Conservation (phyloP, 805 yeast species). For the Myxozyma vanderwaltii region DNA sequence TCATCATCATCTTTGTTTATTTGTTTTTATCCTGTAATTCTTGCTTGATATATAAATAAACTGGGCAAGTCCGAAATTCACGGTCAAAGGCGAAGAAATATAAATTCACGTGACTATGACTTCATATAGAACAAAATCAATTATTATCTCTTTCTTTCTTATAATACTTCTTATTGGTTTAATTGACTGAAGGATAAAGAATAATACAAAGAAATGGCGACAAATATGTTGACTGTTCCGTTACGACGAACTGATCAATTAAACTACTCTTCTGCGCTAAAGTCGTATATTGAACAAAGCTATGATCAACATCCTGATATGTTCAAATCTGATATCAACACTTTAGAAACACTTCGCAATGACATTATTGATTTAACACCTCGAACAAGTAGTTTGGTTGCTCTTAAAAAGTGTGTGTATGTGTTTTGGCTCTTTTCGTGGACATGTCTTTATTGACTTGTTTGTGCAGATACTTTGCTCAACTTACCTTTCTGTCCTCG, state of each 20-base stretch:
- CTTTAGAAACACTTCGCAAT: slow-evolving; percentile 51
- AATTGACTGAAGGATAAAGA: neutral
- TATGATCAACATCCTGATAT: slow-evolving; percentile 44
- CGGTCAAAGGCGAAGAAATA: too few relatives aligned
- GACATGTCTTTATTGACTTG: slow-evolving; percentile 25
- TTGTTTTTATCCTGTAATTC: too few relatives aligned
- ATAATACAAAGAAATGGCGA: neutral
- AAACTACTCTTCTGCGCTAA: slow-evolving; percentile 42
- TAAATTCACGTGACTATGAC: too few relatives aligned
- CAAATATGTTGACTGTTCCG: slow-evolving; percentile 48
- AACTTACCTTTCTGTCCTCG: slow-evolving; percentile 48
- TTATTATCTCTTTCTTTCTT: too few relatives aligned
- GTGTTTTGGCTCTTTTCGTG: neutral
- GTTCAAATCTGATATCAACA: slow-evolving; percentile 43
- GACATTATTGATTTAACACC: slow-evolving; percentile 45
- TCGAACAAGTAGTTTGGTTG: slow-evolving; percentile 43
- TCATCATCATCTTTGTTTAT: too few relatives aligned
- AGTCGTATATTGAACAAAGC: slow-evolving; percentile 47
- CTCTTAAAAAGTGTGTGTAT: slow-evolving; percentile 13
- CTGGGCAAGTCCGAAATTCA: too few relatives aligned
- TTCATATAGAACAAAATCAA: too few relatives aligned
- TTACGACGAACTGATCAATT: slow-evolving; percentile 45
- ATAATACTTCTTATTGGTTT: too few relatives aligned
- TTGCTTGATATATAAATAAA: too few relatives aligned
- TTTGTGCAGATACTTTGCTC: slow-evolving; percentile 52